Percentiles rank a stretch among this genome's conserved stretches.
These are phyloP conservation scores for Kodamaea plutei DNA, from an alignment of 1,139 yeast species.

Conservation along the genomic window DNA sequence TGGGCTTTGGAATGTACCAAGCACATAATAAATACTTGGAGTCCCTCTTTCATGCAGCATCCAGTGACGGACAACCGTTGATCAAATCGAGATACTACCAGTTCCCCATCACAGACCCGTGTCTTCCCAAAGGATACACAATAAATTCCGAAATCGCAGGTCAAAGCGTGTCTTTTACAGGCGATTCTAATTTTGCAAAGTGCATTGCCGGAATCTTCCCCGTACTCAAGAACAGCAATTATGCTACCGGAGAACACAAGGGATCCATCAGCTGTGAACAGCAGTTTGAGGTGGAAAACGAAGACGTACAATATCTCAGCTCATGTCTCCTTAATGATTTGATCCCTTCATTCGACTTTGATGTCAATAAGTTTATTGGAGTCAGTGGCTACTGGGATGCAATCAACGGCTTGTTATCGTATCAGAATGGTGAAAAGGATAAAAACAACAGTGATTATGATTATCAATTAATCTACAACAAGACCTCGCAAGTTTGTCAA, in stretches of 20 bases:
- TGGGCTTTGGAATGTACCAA: conserved; percentile 75
- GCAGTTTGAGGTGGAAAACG: conserved; percentile 14
- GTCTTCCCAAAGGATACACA: conserved; percentile 51
- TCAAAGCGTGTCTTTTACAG: conserved; percentile 39
- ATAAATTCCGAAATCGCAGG: conserved; percentile 21
- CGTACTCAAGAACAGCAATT: conserved; percentile 39
- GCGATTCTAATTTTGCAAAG: conserved; percentile 55
- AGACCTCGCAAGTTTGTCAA: conserved; percentile 47
- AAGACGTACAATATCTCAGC: conserved; percentile 35
- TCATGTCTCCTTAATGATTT: conserved; percentile 51
- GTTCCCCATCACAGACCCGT: conserved; percentile 51
- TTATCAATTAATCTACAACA: conserved; percentile 36
- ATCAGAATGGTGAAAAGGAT: conserved; percentile 12
- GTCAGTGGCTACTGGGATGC: conserved; percentile 85
- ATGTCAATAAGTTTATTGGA: conserved; percentile 65
- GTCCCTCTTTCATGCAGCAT: conserved; percentile 22
- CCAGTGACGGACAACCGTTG: conserved; percentile 10
- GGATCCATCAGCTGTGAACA: conserved; percentile 8
- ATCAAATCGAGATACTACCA: conserved; percentile 7
- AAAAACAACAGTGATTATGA: conserved; percentile 22
- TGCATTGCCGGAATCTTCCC: conserved; percentile 55
- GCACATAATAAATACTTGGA: conserved; percentile 53
- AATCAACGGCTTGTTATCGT: conserved; percentile 42
- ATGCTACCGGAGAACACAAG: conserved; percentile 12
- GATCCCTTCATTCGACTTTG: conserved; percentile 67